A percentile compares a stretch with the other conserved stretches of the same genome.
Conservation (phyloP, 2,329 filamentous ascomycete species). For the Knufia petricola region DNA sequence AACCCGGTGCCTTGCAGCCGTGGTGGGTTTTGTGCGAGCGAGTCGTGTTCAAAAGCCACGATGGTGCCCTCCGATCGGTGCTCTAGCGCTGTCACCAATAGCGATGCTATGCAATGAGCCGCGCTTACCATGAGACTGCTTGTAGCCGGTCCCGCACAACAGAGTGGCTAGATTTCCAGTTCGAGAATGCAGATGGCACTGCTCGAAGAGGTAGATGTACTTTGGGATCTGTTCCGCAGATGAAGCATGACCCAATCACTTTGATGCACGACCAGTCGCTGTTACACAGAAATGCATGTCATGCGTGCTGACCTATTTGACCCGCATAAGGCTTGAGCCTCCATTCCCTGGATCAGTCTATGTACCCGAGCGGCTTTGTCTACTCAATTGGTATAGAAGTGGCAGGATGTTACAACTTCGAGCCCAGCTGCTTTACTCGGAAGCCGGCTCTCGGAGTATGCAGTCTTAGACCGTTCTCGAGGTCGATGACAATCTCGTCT, state of each 20-base stretch:
- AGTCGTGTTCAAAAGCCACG: background rate
- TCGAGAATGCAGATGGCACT: no score
- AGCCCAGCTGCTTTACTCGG: constrained; percentile 16
- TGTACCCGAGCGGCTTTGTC: no score
- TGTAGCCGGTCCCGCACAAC: background rate
- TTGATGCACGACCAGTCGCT: no score
- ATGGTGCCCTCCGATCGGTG: background rate
- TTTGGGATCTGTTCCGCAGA: no score
- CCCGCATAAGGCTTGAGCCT: no score
- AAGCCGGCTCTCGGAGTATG: constrained; percentile 49
- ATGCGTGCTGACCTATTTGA: no score
- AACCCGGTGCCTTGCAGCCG: background rate
- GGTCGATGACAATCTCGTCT: constrained; percentile 51
- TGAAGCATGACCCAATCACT: no score
- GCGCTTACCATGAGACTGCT: background rate
- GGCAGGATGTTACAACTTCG: constrained; percentile 15
- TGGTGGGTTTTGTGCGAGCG: background rate
- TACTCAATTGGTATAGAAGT: no score
- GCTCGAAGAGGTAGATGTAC: no score
- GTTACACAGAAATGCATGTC: no score
- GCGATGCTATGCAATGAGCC: background rate
- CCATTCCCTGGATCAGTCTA: no score
- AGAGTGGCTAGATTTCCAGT: background rate
- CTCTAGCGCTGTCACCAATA: background rate
- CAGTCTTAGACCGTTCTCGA: constrained; percentile 41